Conservation (phyloP, 2,329 filamentous ascomycete genomes). For the Aspergillus tamarii region DNA sequence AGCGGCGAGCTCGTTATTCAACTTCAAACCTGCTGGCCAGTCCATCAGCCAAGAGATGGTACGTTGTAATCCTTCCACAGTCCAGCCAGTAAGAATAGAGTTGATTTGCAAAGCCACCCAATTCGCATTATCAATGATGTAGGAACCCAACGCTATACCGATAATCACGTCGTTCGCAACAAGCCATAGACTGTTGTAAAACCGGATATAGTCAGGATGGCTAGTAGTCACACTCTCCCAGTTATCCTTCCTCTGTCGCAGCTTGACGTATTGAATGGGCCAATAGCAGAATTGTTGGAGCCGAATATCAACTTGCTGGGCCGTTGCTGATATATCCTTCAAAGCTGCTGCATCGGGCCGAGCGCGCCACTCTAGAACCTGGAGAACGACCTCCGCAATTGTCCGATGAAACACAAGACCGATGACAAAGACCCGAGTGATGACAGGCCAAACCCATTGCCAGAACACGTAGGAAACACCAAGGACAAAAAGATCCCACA, state of each 20-base stretch:
- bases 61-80: constrained; percentile 81
- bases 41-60: constrained; percentile 97
- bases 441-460: constrained; percentile 76
- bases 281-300: constrained; percentile 98
- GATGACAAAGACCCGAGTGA: constrained; percentile 74
- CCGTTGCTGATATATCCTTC: constrained; percentile 94
- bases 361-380: constrained; percentile 81
- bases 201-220: constrained; percentile 96
- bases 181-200: constrained; percentile 98
- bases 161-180: constrained; percentile 99
- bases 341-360: constrained; percentile 79
- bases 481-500: constrained; percentile 74
- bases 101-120: constrained; percentile 83
- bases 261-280: constrained; percentile 92
- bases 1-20: constrained; percentile 90
- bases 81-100: constrained; percentile 75
- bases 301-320: constrained; percentile 95
- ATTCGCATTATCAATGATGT: constrained; percentile 91
- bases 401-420: constrained; percentile 78
- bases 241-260: constrained; percentile 85
- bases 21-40: constrained; percentile 90
- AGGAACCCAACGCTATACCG: constrained; percentile 92
- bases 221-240: constrained; percentile 96
- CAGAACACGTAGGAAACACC: constrained; percentile 72
- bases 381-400: constrained; percentile 76